Conservation (phyloP, 1,139 yeast species). For the Arxiozyma slooffiae region DNA sequence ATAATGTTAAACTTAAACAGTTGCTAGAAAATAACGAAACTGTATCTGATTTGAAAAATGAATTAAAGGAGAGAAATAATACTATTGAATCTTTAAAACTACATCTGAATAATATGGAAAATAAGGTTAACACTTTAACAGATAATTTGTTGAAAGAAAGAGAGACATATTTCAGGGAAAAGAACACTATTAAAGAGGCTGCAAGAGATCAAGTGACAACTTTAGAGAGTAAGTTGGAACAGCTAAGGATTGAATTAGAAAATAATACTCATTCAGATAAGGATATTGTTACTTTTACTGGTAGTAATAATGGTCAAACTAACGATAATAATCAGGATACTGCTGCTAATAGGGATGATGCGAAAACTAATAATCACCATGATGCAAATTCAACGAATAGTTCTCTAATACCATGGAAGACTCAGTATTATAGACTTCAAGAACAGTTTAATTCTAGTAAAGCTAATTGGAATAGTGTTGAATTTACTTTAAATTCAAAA, state of each 20-base stretch:
- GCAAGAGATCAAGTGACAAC: constrained; percentile 20
- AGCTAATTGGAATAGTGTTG: constrained; percentile 58
- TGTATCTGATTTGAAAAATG: constrained; percentile 22
- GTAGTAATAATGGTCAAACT: neutral
- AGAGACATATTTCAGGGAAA: constrained; percentile 17
- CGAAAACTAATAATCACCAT: neutral
- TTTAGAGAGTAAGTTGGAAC: constrained; percentile 37
- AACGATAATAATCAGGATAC: constrained; percentile 6
- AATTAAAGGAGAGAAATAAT: constrained; percentile 16
- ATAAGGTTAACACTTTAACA: constrained; percentile 16
- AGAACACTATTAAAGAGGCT: constrained; percentile 21
- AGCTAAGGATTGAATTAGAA: constrained; percentile 36
- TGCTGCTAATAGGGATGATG: constrained; percentile 5
- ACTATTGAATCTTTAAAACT: constrained; percentile 1
- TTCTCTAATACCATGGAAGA: constrained; percentile 8
- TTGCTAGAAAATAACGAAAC: neutral
- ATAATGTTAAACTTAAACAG: constrained; percentile 4
- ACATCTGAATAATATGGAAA: neutral
- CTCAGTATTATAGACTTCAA: constrained; percentile 40
- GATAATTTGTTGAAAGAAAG: constrained; percentile 12
- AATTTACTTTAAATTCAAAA: constrained; percentile 41
- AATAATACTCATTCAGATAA: constrained; percentile 7
- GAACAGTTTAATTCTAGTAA: constrained; percentile 39
- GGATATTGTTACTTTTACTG: neutral
- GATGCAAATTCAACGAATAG: neutral